phyloP scores from a whole-genome alignment of 768 basidiomycete genomes.

The Boletus edulis region DNA sequence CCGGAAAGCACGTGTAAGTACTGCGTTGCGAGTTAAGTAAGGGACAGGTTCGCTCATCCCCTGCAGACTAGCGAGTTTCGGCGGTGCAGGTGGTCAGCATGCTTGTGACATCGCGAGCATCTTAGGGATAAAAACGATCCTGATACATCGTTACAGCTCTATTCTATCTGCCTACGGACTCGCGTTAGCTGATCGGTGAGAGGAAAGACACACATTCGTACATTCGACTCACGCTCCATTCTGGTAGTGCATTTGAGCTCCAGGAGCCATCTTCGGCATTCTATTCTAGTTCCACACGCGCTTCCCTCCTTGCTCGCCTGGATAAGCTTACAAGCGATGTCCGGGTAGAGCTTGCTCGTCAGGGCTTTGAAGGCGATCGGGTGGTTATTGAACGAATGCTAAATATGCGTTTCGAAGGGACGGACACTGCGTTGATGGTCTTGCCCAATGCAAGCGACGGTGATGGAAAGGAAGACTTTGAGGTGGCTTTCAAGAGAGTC shows the following conservation, averaged over 20 bases:
- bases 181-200: constrained; percentile 78
- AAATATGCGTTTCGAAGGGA: constrained; percentile 93
- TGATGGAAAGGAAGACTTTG: constrained; percentile 68
- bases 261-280: constrained; percentile 89
- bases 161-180: constrained; percentile 93
- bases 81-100: constrained; percentile 89
- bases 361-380: constrained; percentile 78
- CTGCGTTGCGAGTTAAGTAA: not conserved
- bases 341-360: constrained; percentile 59
- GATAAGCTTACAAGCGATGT: constrained; percentile 68
- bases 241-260: constrained; percentile 70
- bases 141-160: constrained; percentile 90
- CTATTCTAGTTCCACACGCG: constrained; percentile 59
- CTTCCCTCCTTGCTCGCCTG: constrained; percentile 58
- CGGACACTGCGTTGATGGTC: constrained; percentile 91
- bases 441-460: constrained; percentile 49
- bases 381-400: constrained; percentile 78
- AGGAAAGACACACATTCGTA: not conserved
- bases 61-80: constrained; percentile 76
- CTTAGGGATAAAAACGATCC: constrained; percentile 82
- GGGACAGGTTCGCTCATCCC: not conserved
- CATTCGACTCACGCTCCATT: not conserved
- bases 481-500: constrained; percentile 70
- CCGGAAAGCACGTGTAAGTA: constrained; percentile 64
- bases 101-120: constrained; percentile 89